phyloP scores from a whole-genome alignment of 306 rosid genomes.

The Sicyos baderoa region DNA sequence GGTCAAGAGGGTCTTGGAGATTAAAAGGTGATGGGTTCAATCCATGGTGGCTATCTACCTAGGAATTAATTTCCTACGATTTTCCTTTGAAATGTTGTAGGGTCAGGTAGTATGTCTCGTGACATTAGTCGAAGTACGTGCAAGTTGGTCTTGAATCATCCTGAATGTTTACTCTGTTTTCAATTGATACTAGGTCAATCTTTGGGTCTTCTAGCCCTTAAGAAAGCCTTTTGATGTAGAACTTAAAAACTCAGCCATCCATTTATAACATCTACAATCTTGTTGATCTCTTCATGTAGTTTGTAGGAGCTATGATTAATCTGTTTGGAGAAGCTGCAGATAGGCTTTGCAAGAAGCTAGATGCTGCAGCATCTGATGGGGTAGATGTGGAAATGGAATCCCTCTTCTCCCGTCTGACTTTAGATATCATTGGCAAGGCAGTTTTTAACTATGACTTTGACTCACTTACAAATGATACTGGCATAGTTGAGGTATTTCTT shows the following conservation, averaged over 20 bases:
- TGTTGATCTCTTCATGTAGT: constrained; percentile 38
- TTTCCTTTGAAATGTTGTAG: too few relatives aligned
- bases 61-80: too few relatives aligned
- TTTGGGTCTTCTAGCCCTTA: not conserved
- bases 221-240: not conserved
- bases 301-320: constrained; percentile 82
- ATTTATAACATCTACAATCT: constrained; percentile 20
- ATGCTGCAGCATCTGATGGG: constrained; percentile 71
- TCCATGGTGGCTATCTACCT: too few relatives aligned
- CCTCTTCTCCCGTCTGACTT: constrained; percentile 85
- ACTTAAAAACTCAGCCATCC: not conserved
- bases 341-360: constrained; percentile 85
- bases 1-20: too few relatives aligned
- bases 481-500: constrained; percentile 78
- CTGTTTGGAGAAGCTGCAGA: constrained; percentile 95
- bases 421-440: constrained; percentile 91
- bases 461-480: constrained; percentile 78
- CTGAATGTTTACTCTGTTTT: not conserved
- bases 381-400: constrained; percentile 98
- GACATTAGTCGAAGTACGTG: too few relatives aligned
- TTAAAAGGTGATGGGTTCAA: too few relatives aligned
- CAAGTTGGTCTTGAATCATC: not conserved
- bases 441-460: constrained; percentile 95
- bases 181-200: not conserved
- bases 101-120: too few relatives aligned